These are phyloP conservation scores for Aspergillus melleus DNA, from an alignment of 2,329 filamentous ascomycete genomes.

Conservation along the genomic window DNA sequence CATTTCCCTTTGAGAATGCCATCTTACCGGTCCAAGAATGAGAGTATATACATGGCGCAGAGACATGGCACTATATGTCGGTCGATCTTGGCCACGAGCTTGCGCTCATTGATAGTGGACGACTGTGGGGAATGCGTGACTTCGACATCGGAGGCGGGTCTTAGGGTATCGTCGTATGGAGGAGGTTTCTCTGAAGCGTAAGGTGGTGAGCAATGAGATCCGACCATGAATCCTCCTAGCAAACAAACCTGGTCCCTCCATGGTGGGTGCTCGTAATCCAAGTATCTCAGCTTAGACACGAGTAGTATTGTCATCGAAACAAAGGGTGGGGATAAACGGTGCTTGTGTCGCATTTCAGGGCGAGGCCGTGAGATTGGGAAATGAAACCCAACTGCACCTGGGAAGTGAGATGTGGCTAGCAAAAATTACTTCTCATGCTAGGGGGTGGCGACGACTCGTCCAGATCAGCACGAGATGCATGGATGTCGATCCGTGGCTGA, in stretches of 20 bases:
- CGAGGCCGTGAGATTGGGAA: not conserved
- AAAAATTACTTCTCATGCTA: not conserved
- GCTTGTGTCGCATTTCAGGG: not conserved
- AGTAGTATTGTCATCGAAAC: not conserved
- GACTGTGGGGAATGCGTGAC: not conserved
- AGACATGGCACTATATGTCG: slow-evolving; percentile 70
- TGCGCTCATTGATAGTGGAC: slow-evolving; percentile 49
- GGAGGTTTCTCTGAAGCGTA: not conserved
- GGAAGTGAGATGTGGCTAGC: not conserved
- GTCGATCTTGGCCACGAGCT: slow-evolving; percentile 70
- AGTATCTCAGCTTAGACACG: not conserved
- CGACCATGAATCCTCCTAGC: not conserved
- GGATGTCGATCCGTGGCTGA: not conserved
- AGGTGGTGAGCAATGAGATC: not conserved
- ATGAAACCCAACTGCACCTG: not conserved
- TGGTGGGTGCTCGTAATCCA: not conserved
- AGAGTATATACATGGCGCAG: slow-evolving; percentile 69
- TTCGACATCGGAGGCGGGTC: not conserved
- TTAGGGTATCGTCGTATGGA: not conserved
- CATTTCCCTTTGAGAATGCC: not conserved
- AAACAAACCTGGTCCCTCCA: not conserved
- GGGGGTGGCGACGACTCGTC: not conserved
- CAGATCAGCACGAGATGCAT: not conserved
- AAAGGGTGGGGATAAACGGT: not conserved
- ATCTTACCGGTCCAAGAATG: slow-evolving; percentile 59